Evolutionary conservation across 768 basidiomycete species (phyloP).

Genomic region (Russula virescens): DNA sequence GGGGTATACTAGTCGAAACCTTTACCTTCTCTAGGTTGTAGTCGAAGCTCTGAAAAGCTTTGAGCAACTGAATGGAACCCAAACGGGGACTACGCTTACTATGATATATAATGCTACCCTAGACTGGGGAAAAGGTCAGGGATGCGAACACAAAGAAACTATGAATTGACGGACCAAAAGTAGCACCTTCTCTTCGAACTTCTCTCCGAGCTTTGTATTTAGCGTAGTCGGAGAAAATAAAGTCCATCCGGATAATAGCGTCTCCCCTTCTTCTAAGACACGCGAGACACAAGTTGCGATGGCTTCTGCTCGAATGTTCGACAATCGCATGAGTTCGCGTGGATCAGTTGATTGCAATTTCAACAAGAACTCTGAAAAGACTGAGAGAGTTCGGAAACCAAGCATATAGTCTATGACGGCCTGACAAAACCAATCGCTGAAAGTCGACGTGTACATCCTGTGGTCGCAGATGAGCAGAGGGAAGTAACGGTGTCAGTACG

Average conservation of each 20-base stretch:
- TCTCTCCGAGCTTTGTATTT: slow-evolving; percentile 64
- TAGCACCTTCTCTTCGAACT: slow-evolving; percentile 92
- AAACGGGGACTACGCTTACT: slow-evolving; percentile 39
- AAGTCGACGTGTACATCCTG: slow-evolving; percentile 83
- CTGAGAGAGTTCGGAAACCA: slow-evolving; percentile 76
- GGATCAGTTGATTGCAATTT: slow-evolving; percentile 91
- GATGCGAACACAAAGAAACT: slow-evolving; percentile 26
- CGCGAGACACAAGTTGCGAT: slow-evolving; percentile 79
- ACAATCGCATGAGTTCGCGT: slow-evolving; percentile 78
- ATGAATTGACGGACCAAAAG: slow-evolving; percentile 58
- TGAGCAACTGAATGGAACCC: neutral
- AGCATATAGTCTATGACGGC: slow-evolving; percentile 92
- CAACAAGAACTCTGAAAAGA: slow-evolving; percentile 91
- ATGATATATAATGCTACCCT: slow-evolving; percentile 65
- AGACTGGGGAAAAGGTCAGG: slow-evolving; percentile 28
- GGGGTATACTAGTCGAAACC: slow-evolving; percentile 81
- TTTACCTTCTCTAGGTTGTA: slow-evolving; percentile 91
- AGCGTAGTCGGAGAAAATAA: slow-evolving; percentile 77
- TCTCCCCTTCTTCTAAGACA: slow-evolving; percentile 41
- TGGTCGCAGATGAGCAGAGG: slow-evolving; percentile 3
- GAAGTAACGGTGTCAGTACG: neutral
- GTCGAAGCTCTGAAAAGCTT: slow-evolving; percentile 68
- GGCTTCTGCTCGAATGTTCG: slow-evolving; percentile 86
- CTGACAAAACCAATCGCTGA: slow-evolving; percentile 95
- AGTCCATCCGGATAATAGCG: slow-evolving; percentile 84